Evolutionary conservation across 495 filamentous ascomycete species (phyloP), one percentile per base, ranked within the genome.

Genomic region (Annulohypoxylon nitens): DNA sequence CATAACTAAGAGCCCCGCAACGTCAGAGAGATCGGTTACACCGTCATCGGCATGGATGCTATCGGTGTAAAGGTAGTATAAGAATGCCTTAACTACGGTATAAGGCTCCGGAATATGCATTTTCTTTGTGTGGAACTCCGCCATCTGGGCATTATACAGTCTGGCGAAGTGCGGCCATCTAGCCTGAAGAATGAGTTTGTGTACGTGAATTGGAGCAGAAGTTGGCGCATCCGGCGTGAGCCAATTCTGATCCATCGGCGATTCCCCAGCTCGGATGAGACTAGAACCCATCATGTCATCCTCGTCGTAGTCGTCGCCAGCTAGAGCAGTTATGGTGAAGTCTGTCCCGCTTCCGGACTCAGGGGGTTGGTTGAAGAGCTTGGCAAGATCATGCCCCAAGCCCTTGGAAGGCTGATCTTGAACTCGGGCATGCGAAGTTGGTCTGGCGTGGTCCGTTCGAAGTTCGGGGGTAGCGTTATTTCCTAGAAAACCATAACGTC

Each of bases 31-130:
- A 55, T 90, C 90, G 0, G 88, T 86, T 3, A 80, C 79, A n/a
- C 87, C 85, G 37, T 77, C 67, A 69, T 88, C 89, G 8, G 86
- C 85, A 23, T 91, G 87, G 76, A 99, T 97, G 71, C 90, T 93
- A 80, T 98, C 96, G 2, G 95, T 97, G 82, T 99, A 99, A 14
- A 99, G 87, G 77, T 97, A 99, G 83, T 94, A 96, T 25, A 98
- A 84, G 78, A 99, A 99, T 1, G 94, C 93, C 67, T 93, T 93
- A 62, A 99, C 97, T 4, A 97, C 94, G 4, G 90, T 90, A 79
- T 98, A 98, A 1, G 94, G 93, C 77, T 98, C 97, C 0, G 97
- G 95, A 47, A 99, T 97, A 81, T 98, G 96, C 92, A 99, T 95
- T 78, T 92, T 93, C 75, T 95, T 94, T 11, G 93, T 93, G 79